Evolutionary conservation across 441 rosid genomes (phyloP).

Genomic region (Croton laevigatus): DNA sequence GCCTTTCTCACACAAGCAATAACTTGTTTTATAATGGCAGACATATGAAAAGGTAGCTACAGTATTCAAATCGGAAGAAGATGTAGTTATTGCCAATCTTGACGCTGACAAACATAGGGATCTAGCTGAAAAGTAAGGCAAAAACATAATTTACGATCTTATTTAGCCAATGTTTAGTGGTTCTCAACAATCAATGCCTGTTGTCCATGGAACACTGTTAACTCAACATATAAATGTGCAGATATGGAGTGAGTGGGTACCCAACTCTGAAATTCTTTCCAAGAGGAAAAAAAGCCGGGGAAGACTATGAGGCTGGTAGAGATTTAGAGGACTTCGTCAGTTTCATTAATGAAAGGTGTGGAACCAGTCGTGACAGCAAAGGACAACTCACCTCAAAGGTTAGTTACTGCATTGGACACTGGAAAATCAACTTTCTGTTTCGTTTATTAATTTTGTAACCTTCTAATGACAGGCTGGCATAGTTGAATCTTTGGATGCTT

Average conservation of each 20-base stretch:
- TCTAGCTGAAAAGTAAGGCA: conserved; percentile 73
- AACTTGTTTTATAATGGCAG: conserved; percentile 33
- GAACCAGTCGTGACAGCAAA: conserved; percentile 79
- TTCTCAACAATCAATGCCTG: neutral
- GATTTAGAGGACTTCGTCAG: conserved; percentile 79
- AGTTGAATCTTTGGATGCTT: conserved; percentile 64
- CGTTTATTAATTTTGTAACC: neutral
- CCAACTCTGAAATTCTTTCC: conserved; percentile 94
- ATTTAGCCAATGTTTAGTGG: neutral
- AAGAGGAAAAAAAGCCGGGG: conserved; percentile 84
- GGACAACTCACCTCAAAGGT: conserved; percentile 84
- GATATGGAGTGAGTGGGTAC: conserved; percentile 88
- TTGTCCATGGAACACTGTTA: conserved; percentile 6
- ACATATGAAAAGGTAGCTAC: conserved; percentile 87
- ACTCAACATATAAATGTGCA: conserved; percentile 24
- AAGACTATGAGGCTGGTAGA: conserved; percentile 85
- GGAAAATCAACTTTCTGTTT: conserved; percentile 5
- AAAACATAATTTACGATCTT: neutral
- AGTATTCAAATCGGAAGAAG: conserved; percentile 68
- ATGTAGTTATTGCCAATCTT: conserved; percentile 80
- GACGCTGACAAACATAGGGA: conserved; percentile 86
- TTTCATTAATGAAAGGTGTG: conserved; percentile 76
- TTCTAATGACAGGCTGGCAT: conserved; percentile 69
- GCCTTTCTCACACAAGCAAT: conserved; percentile 7
- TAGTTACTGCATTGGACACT: conserved; percentile 18